Evolutionary conservation across 306 rosid genomes (phyloP).

Genomic region (Boehmeria nivea): DNA sequence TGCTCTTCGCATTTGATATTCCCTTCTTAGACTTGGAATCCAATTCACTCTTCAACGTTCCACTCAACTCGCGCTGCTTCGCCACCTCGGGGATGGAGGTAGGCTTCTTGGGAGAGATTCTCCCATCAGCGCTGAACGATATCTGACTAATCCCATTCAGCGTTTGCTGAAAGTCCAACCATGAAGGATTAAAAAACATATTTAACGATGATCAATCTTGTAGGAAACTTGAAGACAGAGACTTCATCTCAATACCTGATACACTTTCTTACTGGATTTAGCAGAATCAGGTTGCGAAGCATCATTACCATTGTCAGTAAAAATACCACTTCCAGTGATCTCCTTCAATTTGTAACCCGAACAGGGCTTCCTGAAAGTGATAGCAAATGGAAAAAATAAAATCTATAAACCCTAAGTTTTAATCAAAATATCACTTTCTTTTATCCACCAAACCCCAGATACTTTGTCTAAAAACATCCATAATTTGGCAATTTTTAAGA

Average conservation of each 20-base stretch:
- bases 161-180: conserved; percentile 45
- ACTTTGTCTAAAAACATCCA: no score
- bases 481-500: no score
- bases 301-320: conserved; percentile 38
- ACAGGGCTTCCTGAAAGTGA: conserved; percentile 58
- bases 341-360: conserved; percentile 67
- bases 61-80: conserved; percentile 90
- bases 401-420: no score
- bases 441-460: no score
- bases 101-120: conserved; percentile 58
- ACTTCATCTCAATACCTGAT: conserved; percentile 44
- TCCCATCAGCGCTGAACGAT: conserved; percentile 64
- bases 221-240: not conserved
- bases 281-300: conserved; percentile 37
- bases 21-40: conserved; percentile 48
- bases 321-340: conserved; percentile 62
- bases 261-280: conserved; percentile 41
- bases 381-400: not conserved
- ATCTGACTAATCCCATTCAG: conserved; percentile 69
- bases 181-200: not conserved
- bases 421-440: no score
- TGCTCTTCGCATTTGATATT: conserved; percentile 62
- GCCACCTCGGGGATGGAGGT: conserved; percentile 69
- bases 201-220: not conserved
- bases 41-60: conserved; percentile 51